phyloP scores from a whole-genome alignment of 805 yeast genomes.

The Monosporozyma servazzii region DNA sequence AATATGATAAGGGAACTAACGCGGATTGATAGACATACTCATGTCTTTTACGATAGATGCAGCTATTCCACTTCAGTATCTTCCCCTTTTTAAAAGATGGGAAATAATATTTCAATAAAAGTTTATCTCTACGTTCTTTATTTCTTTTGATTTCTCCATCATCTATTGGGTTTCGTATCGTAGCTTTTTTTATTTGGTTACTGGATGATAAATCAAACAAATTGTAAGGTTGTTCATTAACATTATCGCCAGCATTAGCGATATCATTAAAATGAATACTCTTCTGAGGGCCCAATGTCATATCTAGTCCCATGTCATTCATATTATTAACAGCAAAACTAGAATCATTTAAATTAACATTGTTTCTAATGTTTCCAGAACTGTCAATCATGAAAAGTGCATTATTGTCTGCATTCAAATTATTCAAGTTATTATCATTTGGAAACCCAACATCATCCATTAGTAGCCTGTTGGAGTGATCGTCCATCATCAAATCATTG shows the following conservation, averaged over 20 bases:
- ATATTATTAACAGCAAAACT: neutral
- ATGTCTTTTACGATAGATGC: constrained; percentile 41
- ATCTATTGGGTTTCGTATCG: constrained; percentile 1
- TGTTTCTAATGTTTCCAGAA: constrained; percentile 1
- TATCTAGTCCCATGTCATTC: neutral
- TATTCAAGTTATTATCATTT: neutral
- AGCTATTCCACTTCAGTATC: constrained; percentile 45
- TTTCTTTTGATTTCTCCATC: constrained; percentile 9
- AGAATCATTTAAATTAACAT: neutral
- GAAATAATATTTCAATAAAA: constrained; percentile 39
- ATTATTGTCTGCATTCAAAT: constrained; percentile 16
- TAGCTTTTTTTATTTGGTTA: neutral
- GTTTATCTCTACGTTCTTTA: constrained; percentile 26
- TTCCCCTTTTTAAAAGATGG: constrained; percentile 45
- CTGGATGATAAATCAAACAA: neutral
- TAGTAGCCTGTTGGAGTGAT: neutral
- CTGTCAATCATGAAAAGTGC: constrained; percentile 26
- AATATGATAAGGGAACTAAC: neutral
- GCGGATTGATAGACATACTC: constrained; percentile 26
- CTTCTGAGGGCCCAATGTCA: neutral
- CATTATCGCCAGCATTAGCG: neutral
- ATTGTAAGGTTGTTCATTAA: neutral
- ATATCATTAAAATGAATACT: neutral
- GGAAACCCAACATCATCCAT: constrained; percentile 2
- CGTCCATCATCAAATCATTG: neutral